Percentiles rank a stretch among this genome's conserved stretches.
Conservation (phyloP, 495 filamentous ascomycete genomes). For the Annulohypoxylon stygium region DNA sequence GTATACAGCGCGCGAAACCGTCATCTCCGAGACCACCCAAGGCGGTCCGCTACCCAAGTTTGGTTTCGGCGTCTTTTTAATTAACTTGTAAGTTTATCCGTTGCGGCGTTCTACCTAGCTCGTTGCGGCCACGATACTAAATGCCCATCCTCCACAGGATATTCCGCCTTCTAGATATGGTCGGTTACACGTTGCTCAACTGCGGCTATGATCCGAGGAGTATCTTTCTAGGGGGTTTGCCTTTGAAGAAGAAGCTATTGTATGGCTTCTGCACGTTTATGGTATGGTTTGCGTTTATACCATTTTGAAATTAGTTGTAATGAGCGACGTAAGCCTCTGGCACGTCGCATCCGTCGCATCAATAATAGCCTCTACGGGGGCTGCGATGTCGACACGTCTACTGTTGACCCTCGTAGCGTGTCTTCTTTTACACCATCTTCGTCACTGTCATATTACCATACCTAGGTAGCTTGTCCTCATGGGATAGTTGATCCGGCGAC, state of each 20-base stretch:
- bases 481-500: conserved; percentile 11
- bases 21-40: conserved; percentile 37
- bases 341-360: conserved; percentile 24
- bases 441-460: conserved; percentile 6
- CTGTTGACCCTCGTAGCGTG: conserved; percentile 17
- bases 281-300: conserved; percentile 54
- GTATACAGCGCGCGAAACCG: conserved; percentile 50
- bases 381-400: conserved; percentile 16
- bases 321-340: conserved; percentile 19
- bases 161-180: conserved; percentile 49
- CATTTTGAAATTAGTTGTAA: conserved; percentile 46
- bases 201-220: conserved; percentile 51
- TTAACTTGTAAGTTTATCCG: conserved; percentile 48
- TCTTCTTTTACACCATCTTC: conserved; percentile 9
- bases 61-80: conserved; percentile 51
- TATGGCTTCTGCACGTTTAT: conserved; percentile 51
- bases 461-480: conserved; percentile 6
- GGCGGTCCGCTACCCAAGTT: conserved; percentile 46
- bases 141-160: conserved; percentile 29
- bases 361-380: conserved; percentile 23
- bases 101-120: not conserved
- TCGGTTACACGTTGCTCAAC: conserved; percentile 50
- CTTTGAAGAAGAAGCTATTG: conserved; percentile 45
- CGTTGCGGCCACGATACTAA: conserved; percentile 1
- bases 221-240: conserved; percentile 45